Evolutionary conservation across 192 early-diverging fungal species (phyloP), one percentile per base, ranked within the genome.

Genomic region (Oehlia diaphana): DNA sequence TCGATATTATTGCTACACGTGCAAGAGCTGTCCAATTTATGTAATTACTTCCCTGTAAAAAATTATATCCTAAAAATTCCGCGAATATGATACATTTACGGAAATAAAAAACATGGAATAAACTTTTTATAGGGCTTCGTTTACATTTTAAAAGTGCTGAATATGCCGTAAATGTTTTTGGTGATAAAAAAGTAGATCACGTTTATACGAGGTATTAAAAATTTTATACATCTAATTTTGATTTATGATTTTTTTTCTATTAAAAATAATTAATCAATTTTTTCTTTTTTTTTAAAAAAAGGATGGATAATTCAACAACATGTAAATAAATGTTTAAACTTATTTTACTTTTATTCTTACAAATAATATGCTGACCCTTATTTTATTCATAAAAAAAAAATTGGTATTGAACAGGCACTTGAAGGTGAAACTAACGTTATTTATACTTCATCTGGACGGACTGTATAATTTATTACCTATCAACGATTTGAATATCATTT

Each of bases 11-110:
- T 7, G 79, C 89, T 3, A 97, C 94, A 72, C 90, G 92, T 28
- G 88, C 96, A 19, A 89, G 95, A 21, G 97, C 96, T 4, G 91
- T 93, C 96, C 97, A 42, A 97, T 98, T 80, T 98, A 96, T 83
- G 94, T 95, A 1, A 94, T 95, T 1, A 87, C 94, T 14, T 95
- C 26, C 26, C 26, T 26, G 26, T 26, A 26, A 26, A 26, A 26
- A 0, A 26, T 26, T 26, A 0, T 26, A 26, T 26, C 26, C 26
- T 26, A 26, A 26, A 0, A 26, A 26, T 26, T 26, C 26, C 26
- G 26, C 26, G 0, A 26, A 26, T 26, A 26, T 26, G 26, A 26
- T 26, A 26, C 26, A n/a, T n/a, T n/a, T n/a, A n/a, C n/a, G n/a
- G n/a, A n/a, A n/a, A n/a, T n/a, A n/a, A n/a, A n/a, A n/a, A n/a